These are phyloP conservation scores for Cinchona pubescens DNA, from an alignment of 257 asterid genomes.

Conservation along the genomic window DNA sequence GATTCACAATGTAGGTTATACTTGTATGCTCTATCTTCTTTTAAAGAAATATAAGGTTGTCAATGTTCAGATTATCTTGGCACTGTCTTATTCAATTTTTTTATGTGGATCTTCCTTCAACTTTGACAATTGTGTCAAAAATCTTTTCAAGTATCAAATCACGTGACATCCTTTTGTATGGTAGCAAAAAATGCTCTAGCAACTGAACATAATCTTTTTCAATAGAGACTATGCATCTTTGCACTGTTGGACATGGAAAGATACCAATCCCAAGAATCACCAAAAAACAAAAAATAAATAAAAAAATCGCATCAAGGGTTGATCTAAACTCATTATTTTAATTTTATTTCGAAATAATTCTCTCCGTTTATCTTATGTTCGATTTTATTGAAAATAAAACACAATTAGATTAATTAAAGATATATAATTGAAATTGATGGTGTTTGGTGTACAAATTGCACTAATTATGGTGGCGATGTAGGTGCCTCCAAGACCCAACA, in stretches of 20 bases:
- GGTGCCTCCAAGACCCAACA: slow-evolving; percentile 59
- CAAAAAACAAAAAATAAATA: background rate
- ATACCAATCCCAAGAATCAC: background rate
- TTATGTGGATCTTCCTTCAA: slow-evolving; percentile 16
- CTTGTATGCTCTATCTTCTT: slow-evolving; percentile 19
- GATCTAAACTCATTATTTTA: background rate
- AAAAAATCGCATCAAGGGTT: background rate
- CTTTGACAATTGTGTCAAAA: background rate
- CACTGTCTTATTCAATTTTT: slow-evolving; percentile 18
- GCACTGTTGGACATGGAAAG: background rate
- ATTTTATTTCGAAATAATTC: background rate
- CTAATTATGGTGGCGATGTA: slow-evolving; percentile 29
- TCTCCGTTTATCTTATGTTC: background rate
- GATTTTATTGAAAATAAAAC: background rate
- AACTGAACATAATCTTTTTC: background rate
- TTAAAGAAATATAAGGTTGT: slow-evolving; percentile 35
- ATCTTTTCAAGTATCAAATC: slow-evolving; percentile 23
- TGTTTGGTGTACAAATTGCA: background rate
- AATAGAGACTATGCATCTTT: background rate
- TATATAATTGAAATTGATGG: background rate
- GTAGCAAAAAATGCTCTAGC: background rate
- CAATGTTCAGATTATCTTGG: slow-evolving; percentile 33
- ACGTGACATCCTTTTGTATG: slow-evolving; percentile 35
- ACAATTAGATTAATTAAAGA: background rate
- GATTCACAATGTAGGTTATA: background rate